A percentile compares a stretch with the other conserved stretches of the same genome.
Evolutionary conservation across 2,329 filamentous ascomycete genomes (phyloP).

Genomic region (Ophiostoma fasciatum): DNA sequence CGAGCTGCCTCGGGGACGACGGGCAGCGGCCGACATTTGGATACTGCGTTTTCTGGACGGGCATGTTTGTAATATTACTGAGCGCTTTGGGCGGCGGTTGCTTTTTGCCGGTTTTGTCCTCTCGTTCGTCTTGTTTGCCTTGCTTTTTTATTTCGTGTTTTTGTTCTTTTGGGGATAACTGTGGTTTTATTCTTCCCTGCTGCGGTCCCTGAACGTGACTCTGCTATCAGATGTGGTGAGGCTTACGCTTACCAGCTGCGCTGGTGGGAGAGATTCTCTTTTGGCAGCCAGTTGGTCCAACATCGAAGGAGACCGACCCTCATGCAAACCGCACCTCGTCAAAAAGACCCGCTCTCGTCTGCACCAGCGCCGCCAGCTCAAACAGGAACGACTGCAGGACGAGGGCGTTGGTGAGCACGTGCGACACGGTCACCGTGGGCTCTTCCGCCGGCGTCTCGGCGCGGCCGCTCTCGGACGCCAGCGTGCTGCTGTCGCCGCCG

Average conservation of each 20-base stretch:
- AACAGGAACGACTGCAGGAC: conserved; percentile 68
- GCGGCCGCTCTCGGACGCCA: no score
- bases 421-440: conserved; percentile 52
- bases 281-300: no score
- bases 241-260: no score
- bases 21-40: conserved; percentile 5
- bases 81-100: conserved; percentile 5
- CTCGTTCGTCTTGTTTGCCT: not conserved
- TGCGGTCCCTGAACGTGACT: no score
- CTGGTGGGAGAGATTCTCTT: no score
- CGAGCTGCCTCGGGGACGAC: no score
- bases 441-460: conserved; percentile 16
- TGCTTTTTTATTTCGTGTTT: not conserved
- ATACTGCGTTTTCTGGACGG: conserved; percentile 4
- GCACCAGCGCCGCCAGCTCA: conserved; percentile 59
- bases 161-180: conserved; percentile 5
- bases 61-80: conserved; percentile 11
- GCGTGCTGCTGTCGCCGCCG: no score
- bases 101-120: conserved; percentile 1
- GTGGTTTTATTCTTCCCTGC: not conserved
- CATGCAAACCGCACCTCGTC: conserved; percentile 20
- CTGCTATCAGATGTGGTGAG: no score
- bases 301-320: no score
- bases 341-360: conserved; percentile 61
- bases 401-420: conserved; percentile 66